Evolutionary conservation across 257 asterid genomes (phyloP), one percentile per base, ranked within the genome.

Genomic region (Solanum virginianum): DNA sequence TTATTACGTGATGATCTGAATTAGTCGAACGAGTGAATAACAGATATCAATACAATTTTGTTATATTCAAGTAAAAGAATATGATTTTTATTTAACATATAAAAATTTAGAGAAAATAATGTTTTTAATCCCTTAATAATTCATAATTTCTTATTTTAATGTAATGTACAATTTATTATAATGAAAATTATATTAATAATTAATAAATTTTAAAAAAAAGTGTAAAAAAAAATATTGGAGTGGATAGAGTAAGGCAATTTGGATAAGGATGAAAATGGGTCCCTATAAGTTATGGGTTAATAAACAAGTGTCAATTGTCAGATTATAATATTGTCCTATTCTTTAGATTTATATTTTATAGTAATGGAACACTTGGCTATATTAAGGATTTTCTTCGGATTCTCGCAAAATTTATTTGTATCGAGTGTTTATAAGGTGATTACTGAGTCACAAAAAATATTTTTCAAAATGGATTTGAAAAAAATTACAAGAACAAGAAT

Each of bases 281-380:
- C 82, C 62, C 45, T 10, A 84, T 22, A 71, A 74, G 71, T 49
- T 47, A 7, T 60, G 88, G 88, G 81, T 18, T 10, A 41, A 39
- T 43, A 10, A 29, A 82, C 90, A 85, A 60, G 85, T 85, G 90
- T 87, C 85, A 51, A 65, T 54, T 47, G 62, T 82, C 71, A 16
- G 14, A 45, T 62, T 72, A 56, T 45, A 24, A 29, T 26, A 49
- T 87, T 90, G 89, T 87, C 92, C 88, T 86, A 13, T 82, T 82
- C 88, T 87, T 36, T 29, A 15, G 87, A 20, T 51, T 59, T 65
- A 36, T 55, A 49, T 16, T 51, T 59, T 65, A 36, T 39, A 49
- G 55, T 26, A 57, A 45, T 60, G 86, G 39, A 65, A 56, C 20
- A 72, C 60, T 2, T 17, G 85, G 24, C 72, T 45, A 13, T 22